These are phyloP conservation scores for Candida wancherniae DNA, from an alignment of 805 yeast genomes.

Conservation along the genomic window DNA sequence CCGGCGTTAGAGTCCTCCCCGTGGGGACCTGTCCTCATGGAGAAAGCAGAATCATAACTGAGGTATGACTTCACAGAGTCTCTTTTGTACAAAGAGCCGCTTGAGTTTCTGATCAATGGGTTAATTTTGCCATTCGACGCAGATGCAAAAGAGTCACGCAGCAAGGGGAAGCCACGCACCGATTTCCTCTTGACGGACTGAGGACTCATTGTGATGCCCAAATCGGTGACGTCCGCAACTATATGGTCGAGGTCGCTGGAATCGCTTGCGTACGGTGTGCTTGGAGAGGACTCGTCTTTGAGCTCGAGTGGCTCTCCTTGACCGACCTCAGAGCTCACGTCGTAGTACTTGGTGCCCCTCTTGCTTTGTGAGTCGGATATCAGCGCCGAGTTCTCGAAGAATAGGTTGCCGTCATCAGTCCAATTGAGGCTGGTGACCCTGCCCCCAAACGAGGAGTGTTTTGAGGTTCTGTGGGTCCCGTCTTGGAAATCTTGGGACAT, in stretches of 20 bases:
- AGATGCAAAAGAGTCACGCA: too few species aligned
- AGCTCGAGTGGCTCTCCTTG: neutral
- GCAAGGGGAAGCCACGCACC: slow-evolving; percentile 10
- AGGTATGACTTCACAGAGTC: slow-evolving; percentile 48
- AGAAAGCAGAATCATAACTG: slow-evolving; percentile 56
- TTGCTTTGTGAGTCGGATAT: slow-evolving; percentile 6
- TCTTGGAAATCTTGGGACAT: slow-evolving; percentile 1
- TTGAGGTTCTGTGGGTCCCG: slow-evolving; percentile 4
- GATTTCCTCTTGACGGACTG: slow-evolving; percentile 22
- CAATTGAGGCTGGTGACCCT: slow-evolving; percentile 37
- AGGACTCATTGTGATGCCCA: slow-evolving; percentile 41
- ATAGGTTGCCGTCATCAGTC: slow-evolving; percentile 34
- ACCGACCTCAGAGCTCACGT: slow-evolving; percentile 16
- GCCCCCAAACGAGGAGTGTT: slow-evolving; percentile 13
- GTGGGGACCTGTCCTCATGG: slow-evolving; percentile 24
- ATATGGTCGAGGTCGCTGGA: slow-evolving; percentile 35
- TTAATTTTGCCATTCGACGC: slow-evolving; percentile 13
- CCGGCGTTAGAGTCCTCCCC: slow-evolving; percentile 15
- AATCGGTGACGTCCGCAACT: slow-evolving; percentile 38
- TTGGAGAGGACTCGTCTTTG: neutral
- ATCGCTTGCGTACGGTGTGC: slow-evolving; percentile 1
- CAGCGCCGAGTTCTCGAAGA: slow-evolving; percentile 25
- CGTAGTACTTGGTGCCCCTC: slow-evolving; percentile 21
- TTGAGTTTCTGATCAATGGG: slow-evolving; percentile 29
- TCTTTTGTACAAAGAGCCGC: slow-evolving; percentile 28